Conservation (phyloP, 2,329 filamentous ascomycete genomes). For the Lachnellula subtilissima region DNA sequence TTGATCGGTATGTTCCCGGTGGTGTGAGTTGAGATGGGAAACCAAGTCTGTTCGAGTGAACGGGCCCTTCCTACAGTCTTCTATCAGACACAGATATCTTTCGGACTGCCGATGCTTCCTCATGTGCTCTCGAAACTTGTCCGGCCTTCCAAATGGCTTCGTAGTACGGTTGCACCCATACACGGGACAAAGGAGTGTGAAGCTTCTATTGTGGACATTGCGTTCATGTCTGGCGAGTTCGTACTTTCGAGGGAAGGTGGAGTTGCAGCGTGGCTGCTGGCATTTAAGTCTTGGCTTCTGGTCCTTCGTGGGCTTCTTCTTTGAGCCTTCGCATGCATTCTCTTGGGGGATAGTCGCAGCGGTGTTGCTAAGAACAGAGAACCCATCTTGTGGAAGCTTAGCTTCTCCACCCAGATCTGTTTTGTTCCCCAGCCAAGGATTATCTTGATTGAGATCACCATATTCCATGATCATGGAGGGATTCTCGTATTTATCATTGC, state of each 20-base stretch:
- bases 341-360: not conserved
- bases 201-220: conserved; percentile 4
- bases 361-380: not conserved
- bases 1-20: not conserved
- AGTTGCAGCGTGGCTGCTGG: conserved; percentile 2
- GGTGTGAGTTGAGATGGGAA: not conserved
- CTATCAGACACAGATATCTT: conserved; percentile 3
- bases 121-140: conserved; percentile 13
- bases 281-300: conserved; percentile 8
- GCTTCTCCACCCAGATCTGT: no score
- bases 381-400: no score
- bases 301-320: not conserved
- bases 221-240: conserved; percentile 9
- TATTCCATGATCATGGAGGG: no score
- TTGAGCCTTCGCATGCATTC: not conserved
- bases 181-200: conserved; percentile 2
- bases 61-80: conserved; percentile 6
- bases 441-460: no score
- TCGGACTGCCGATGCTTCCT: conserved; percentile 6
- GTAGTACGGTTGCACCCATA: conserved; percentile 10
- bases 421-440: no score
- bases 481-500: no score
- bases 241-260: conserved; percentile 9
- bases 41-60: conserved; percentile 1
- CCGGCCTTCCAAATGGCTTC: conserved; percentile 6